Evolutionary conservation across 257 asterid species (phyloP).

Genomic region (Nemophila menziesii): DNA sequence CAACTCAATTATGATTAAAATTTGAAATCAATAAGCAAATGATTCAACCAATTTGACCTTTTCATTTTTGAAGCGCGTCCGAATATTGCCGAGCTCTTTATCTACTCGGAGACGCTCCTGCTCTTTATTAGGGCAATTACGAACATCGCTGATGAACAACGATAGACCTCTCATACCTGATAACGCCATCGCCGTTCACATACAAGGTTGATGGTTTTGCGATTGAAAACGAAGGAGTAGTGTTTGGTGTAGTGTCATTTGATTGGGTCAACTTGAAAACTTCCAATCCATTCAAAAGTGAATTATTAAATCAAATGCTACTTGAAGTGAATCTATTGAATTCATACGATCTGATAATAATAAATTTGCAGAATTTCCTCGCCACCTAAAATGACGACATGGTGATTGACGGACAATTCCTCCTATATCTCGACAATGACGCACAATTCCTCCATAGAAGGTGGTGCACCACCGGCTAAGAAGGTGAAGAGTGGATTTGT

Average conservation of each 20-base stretch:
- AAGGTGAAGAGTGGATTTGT: too few species aligned
- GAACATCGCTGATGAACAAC: constrained; percentile 90
- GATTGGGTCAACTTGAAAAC: too few species aligned
- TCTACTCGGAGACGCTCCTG: constrained; percentile 97
- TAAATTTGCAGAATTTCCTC: constrained; percentile 84
- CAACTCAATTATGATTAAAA: background rate
- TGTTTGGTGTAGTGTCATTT: too few species aligned
- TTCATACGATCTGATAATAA: constrained; percentile 65
- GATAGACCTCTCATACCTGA: constrained; percentile 99
- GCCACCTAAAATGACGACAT: constrained; percentile 94
- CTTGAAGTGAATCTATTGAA: constrained; percentile 52
- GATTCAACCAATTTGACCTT: too few species aligned
- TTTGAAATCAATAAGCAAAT: too few species aligned
- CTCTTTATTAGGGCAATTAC: constrained; percentile 94
- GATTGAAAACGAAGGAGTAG: too few species aligned
- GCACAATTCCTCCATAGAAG: too few species aligned
- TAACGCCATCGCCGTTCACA: constrained; percentile 56
- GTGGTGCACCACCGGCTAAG: too few species aligned
- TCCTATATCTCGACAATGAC: too few species aligned
- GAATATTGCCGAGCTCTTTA: constrained; percentile 87
- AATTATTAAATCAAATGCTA: constrained; percentile 78
- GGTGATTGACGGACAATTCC: too few species aligned
- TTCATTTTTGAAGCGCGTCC: constrained; percentile 86
- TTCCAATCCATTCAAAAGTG: too few species aligned
- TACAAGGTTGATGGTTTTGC: too few species aligned